These are phyloP conservation scores for Erucastrum elatum DNA, from an alignment of 345 rosid genomes.

Conservation along the genomic window DNA sequence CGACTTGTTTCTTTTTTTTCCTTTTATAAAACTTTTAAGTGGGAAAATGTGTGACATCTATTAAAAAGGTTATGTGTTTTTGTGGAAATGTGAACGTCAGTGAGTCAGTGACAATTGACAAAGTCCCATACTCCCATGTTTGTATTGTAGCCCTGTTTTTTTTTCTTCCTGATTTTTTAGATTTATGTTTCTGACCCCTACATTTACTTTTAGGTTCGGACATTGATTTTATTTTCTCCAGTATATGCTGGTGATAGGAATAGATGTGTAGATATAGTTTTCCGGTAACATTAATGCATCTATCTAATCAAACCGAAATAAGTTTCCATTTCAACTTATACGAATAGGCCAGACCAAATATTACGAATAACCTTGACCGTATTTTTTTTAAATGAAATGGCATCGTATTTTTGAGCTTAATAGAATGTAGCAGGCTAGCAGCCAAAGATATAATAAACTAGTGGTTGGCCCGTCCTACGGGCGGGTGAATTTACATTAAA, in stretches of 20 bases:
- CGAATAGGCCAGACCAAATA: background rate
- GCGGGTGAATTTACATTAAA: too few relatives aligned
- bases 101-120: slow-evolving; percentile 28
- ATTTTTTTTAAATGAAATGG: background rate
- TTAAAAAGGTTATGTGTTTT: slow-evolving; percentile 11
- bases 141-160: slow-evolving; percentile 20
- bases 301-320: background rate
- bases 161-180: slow-evolving; percentile 14
- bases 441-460: background rate
- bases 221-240: background rate
- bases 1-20: background rate
- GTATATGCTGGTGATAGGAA: background rate
- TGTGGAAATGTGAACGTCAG: slow-evolving; percentile 21
- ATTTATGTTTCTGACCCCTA: slow-evolving; percentile 31
- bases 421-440: background rate
- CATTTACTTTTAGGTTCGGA: slow-evolving; percentile 24
- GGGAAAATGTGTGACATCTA: slow-evolving; percentile 17
- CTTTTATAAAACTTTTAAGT: background rate
- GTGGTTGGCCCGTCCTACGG: too few relatives aligned
- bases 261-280: background rate
- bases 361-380: background rate
- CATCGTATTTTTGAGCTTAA: background rate
- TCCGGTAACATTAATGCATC: background rate
- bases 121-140: slow-evolving; percentile 30
- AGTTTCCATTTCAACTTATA: background rate